Evolutionary conservation across 2,329 filamentous ascomycete species (phyloP).

Genomic region (Alternaria sp.): DNA sequence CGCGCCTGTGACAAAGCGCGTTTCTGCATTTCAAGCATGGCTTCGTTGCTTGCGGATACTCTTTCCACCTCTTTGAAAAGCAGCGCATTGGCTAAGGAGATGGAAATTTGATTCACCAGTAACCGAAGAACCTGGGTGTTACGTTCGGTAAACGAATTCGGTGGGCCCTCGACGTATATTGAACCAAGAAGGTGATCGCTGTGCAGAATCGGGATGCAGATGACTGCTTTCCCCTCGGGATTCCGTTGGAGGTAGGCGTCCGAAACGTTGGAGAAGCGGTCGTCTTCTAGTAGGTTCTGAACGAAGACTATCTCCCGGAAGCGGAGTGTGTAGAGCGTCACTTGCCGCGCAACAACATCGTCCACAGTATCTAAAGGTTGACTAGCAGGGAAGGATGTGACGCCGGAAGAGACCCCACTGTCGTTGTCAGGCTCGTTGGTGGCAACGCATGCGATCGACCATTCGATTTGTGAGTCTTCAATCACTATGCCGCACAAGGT

Average conservation of each 20-base stretch:
- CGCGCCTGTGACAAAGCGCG: slow-evolving; percentile 74
- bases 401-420: slow-evolving; percentile 52
- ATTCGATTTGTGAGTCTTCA: slow-evolving; percentile 69
- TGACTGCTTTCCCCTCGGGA: slow-evolving; percentile 74
- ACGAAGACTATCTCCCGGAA: slow-evolving; percentile 79
- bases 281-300: slow-evolving; percentile 74
- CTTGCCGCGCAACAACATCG: slow-evolving; percentile 75
- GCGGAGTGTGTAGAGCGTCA: slow-evolving; percentile 77
- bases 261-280: slow-evolving; percentile 77
- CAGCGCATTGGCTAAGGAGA: slow-evolving; percentile 69
- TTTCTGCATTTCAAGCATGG: slow-evolving; percentile 80
- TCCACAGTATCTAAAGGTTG: slow-evolving; percentile 68
- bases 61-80: slow-evolving; percentile 74
- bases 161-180: slow-evolving; percentile 78
- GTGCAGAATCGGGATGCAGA: slow-evolving; percentile 80
- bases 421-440: slow-evolving; percentile 63
- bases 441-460: slow-evolving; percentile 77
- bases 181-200: slow-evolving; percentile 75
- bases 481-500: slow-evolving; percentile 77
- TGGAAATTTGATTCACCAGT: slow-evolving; percentile 77
- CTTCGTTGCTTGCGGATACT: slow-evolving; percentile 77
- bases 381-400: slow-evolving; percentile 69
- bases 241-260: slow-evolving; percentile 72
- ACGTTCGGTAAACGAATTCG: slow-evolving; percentile 78
- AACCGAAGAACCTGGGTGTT: slow-evolving; percentile 63